Conservation (phyloP, 352 stramenopile species). For the Pythium catenulatum region DNA sequence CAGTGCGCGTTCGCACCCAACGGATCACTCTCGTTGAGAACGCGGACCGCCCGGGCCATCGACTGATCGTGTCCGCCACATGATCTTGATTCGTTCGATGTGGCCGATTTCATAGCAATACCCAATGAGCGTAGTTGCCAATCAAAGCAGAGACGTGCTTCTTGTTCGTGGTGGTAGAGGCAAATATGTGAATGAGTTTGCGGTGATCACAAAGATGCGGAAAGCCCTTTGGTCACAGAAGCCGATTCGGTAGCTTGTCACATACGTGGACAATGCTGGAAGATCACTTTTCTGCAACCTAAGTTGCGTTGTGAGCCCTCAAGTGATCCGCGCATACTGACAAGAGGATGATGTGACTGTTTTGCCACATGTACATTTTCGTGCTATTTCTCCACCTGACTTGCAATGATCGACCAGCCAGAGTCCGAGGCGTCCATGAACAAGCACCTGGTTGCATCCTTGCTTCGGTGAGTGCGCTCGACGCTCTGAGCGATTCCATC, state of each 20-base stretch:
- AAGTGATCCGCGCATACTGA: background rate
- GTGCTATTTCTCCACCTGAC: background rate
- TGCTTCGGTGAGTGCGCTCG: background rate
- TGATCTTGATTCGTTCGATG: too few species aligned
- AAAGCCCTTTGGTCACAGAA: background rate
- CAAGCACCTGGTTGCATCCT: constrained; percentile 7
- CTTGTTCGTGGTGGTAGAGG: too few species aligned
- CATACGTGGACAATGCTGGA: background rate
- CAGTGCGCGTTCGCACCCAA: background rate
- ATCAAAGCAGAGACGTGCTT: too few species aligned
- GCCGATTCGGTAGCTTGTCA: background rate
- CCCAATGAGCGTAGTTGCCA: too few species aligned
- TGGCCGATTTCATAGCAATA: too few species aligned
- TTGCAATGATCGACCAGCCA: constrained; percentile 34
- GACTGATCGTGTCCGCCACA: too few species aligned
- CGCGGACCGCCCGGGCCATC: too few species aligned
- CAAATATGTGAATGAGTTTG: constrained; percentile 1
- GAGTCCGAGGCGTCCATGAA: constrained; percentile 26
- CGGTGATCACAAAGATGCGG: background rate
- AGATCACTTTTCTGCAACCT: background rate
- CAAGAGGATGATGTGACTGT: background rate
- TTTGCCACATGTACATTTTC: background rate
- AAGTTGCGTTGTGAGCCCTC: background rate
- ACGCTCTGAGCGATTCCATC: background rate
- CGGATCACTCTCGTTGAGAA: too few species aligned